Conservation (phyloP, 1,284 basidiomycete species). For the Trichosporon ovoides region DNA sequence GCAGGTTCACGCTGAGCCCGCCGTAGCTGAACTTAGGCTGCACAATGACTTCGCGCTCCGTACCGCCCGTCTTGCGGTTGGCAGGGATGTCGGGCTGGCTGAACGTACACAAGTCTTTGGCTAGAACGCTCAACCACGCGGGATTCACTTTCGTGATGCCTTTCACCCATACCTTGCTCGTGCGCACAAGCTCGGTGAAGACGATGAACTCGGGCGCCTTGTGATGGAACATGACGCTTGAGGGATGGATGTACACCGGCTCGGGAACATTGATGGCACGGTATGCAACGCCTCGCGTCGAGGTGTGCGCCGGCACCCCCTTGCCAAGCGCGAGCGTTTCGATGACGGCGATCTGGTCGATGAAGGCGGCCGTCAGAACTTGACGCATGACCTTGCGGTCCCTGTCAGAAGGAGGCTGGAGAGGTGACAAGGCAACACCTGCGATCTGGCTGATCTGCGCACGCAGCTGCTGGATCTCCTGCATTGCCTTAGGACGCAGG, state of each 20-base stretch:
- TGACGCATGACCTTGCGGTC: slow-evolving; percentile 89
- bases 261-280: slow-evolving; percentile 73
- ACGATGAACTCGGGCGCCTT: slow-evolving; percentile 83
- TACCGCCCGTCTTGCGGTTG: slow-evolving; percentile 29
- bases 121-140: slow-evolving; percentile 78
- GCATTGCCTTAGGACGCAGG: slow-evolving; percentile 93
- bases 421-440: slow-evolving; percentile 58
- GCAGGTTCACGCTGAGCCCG: slow-evolving; percentile 75
- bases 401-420: slow-evolving; percentile 51
- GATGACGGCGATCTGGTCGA: slow-evolving; percentile 91
- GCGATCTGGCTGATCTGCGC: slow-evolving; percentile 82
- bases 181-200: slow-evolving; percentile 74
- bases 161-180: slow-evolving; percentile 73
- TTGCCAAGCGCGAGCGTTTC: slow-evolving; percentile 68
- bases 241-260: slow-evolving; percentile 90
- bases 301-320: slow-evolving; percentile 59
- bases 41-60: slow-evolving; percentile 54
- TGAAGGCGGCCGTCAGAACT: slow-evolving; percentile 80
- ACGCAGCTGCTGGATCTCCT: slow-evolving; percentile 97
- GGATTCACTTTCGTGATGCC: slow-evolving; percentile 83
- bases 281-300: slow-evolving; percentile 76
- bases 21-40: slow-evolving; percentile 69
- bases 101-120: slow-evolving; percentile 75
- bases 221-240: slow-evolving; percentile 65
- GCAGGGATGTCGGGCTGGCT: slow-evolving; percentile 58